Conservation (phyloP, 805 yeast genomes). For the Candida piceae region DNA sequence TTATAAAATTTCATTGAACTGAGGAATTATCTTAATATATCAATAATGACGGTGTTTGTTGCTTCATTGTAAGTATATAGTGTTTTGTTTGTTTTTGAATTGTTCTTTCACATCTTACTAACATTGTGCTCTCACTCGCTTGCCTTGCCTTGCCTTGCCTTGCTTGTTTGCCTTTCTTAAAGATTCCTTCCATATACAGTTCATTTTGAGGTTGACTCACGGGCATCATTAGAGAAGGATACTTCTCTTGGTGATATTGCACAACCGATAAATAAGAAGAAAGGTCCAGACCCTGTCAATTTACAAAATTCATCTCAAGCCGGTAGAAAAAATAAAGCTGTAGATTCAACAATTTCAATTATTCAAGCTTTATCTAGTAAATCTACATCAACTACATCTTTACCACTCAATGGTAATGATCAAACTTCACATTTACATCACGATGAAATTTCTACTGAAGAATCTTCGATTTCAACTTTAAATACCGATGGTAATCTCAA, state of each 20-base stretch:
- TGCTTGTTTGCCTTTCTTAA: no score
- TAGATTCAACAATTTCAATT: constrained; percentile 21
- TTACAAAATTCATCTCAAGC: neutral
- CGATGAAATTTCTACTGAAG: constrained; percentile 7
- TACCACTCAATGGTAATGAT: constrained; percentile 1
- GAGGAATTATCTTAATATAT: no score
- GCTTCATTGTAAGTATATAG: constrained; percentile 56
- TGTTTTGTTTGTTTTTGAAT: no score
- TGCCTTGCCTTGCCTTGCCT: no score
- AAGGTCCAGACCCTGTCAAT: neutral
- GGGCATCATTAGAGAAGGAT: constrained; percentile 10
- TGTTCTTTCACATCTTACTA: no score
- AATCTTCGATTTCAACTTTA: constrained; percentile 12
- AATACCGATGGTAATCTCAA: constrained; percentile 8
- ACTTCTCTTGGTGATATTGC: constrained; percentile 21
- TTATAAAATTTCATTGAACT: no score
- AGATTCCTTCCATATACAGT: constrained; percentile 73
- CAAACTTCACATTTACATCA: constrained; percentile 2
- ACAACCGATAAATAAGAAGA: constrained; percentile 13
- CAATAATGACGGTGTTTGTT: constrained; percentile 57
- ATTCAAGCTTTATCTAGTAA: constrained; percentile 19
- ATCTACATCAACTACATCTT: constrained; percentile 7
- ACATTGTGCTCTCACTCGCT: constrained; percentile 11
- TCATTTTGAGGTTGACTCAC: constrained; percentile 48
- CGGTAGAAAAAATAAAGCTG: constrained; percentile 7